A percentile compares a stretch with the other conserved stretches of the same genome.
Evolutionary conservation across 345 rosid species (phyloP).

Genomic region (Eucalyptus pauciflora): DNA sequence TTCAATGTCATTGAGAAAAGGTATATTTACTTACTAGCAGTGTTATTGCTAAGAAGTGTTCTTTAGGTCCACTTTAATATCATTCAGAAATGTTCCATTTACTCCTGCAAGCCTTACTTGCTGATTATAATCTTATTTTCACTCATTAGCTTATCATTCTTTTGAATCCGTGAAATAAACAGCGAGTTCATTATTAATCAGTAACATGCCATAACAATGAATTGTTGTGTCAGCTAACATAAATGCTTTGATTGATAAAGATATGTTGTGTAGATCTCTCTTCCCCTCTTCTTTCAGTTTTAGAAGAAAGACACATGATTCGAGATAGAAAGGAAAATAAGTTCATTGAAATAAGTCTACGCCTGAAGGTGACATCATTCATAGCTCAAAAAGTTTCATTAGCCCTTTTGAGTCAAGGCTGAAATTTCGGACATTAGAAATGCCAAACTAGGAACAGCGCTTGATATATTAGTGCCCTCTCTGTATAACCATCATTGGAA

Average conservation of each 20-base stretch:
- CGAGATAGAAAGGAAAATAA: neutral
- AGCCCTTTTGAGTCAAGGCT: neutral
- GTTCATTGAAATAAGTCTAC: neutral
- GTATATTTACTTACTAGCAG: constrained; percentile 3
- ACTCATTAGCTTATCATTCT: neutral
- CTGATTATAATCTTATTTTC: neutral
- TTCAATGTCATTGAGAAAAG: constrained; percentile 17
- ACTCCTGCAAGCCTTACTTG: neutral
- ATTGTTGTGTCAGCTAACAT: neutral
- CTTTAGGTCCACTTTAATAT: neutral
- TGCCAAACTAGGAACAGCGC: neutral
- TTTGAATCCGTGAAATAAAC: neutral
- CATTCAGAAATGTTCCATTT: neutral
- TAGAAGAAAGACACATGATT: neutral
- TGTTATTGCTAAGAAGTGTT: neutral
- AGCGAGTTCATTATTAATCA: neutral
- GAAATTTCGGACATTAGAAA: neutral
- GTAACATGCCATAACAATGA: neutral
- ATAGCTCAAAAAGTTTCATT: neutral
- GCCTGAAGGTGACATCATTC: neutral
- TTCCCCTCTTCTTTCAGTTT: neutral
- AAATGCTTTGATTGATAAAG: neutral
- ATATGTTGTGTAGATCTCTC: neutral
- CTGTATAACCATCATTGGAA: neutral
- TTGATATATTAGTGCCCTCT: neutral